Evolutionary conservation across 768 basidiomycete species (phyloP).

Genomic region (Pisolithus marmoratus): DNA sequence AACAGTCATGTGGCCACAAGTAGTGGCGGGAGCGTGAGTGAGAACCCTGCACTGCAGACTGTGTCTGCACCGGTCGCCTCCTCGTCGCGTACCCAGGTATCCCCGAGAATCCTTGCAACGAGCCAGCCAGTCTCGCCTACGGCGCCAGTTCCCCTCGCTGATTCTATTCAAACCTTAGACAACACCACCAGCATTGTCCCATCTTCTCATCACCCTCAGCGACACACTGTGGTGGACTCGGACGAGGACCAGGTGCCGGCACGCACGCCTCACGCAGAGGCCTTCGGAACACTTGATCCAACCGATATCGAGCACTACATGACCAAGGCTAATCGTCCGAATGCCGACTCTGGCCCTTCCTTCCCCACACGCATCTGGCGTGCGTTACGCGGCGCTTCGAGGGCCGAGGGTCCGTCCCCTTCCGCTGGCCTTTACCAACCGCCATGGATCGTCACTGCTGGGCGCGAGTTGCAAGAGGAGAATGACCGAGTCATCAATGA

Average conservation of each 20-base stretch:
- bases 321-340: conserved; percentile 23
- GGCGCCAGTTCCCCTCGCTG: conserved; percentile 4
- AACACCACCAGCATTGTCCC: conserved; percentile 5
- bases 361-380: conserved; percentile 18
- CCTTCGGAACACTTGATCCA: conserved; percentile 54
- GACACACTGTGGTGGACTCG: conserved; percentile 24
- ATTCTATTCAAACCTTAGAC: conserved; percentile 3
- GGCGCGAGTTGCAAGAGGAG: conserved; percentile 61
- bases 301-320: conserved; percentile 44
- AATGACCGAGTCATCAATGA: conserved; percentile 63
- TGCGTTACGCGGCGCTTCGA: conserved; percentile 15
- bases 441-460: conserved; percentile 63
- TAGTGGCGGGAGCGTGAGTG: conserved; percentile 22
- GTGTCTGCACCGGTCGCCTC: conserved; percentile 7
- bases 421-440: conserved; percentile 32
- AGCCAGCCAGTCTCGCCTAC: conserved; percentile 19
- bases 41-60: conserved; percentile 1
- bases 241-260: conserved; percentile 26
- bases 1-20: conserved; percentile 28
- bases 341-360: conserved; percentile 13
- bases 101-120: conserved; percentile 5
- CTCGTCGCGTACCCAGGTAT: conserved; percentile 10
- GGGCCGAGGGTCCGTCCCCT: conserved; percentile 18
- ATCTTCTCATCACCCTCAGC: conserved; percentile 10
- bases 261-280: conserved; percentile 59